phyloP scores from a whole-genome alignment of 2,329 filamentous ascomycete species.

The Sordariomycetes sp. region DNA sequence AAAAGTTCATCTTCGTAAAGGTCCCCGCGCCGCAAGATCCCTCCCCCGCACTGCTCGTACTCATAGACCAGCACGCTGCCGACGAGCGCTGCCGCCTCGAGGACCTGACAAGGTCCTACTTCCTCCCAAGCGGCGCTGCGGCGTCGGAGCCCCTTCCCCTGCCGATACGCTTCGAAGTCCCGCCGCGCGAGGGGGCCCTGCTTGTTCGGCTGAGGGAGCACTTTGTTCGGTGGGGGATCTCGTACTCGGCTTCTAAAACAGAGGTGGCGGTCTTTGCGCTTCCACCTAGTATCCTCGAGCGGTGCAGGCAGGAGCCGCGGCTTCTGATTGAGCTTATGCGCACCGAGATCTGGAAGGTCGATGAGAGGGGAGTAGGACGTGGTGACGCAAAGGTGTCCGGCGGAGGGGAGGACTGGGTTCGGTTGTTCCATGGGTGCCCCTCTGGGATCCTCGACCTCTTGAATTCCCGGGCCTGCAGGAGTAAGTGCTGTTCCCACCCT shows the following conservation, averaged over 20 bases:
- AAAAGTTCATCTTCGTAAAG: constrained; percentile 72
- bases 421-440: constrained; percentile 56
- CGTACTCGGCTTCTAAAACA: constrained; percentile 33
- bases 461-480: constrained; percentile 64
- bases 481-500: constrained; percentile 19
- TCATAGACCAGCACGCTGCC: constrained; percentile 90
- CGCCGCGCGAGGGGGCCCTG: constrained; percentile 42
- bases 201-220: constrained; percentile 38
- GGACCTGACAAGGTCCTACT: constrained; percentile 44
- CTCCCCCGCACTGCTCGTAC: constrained; percentile 43
- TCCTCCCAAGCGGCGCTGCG: constrained; percentile 16
- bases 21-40: constrained; percentile 16
- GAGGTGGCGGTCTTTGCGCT: constrained; percentile 41
- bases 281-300: constrained; percentile 60
- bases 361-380: constrained; percentile 25
- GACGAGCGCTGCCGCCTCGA: constrained; percentile 82
- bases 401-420: constrained; percentile 38
- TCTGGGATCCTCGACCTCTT: constrained; percentile 62
- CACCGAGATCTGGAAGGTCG: constrained; percentile 56
- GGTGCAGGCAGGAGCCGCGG: constrained; percentile 59
- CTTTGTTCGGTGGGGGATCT: constrained; percentile 65
- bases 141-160: constrained; percentile 27
- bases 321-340: constrained; percentile 64
- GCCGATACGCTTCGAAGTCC: constrained; percentile 52
- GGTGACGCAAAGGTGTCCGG: background rate